Evolutionary conservation across 176 grass and related monocot genomes (phyloP), one percentile per base, ranked within the genome.

Genomic region (Carex scoparia): DNA sequence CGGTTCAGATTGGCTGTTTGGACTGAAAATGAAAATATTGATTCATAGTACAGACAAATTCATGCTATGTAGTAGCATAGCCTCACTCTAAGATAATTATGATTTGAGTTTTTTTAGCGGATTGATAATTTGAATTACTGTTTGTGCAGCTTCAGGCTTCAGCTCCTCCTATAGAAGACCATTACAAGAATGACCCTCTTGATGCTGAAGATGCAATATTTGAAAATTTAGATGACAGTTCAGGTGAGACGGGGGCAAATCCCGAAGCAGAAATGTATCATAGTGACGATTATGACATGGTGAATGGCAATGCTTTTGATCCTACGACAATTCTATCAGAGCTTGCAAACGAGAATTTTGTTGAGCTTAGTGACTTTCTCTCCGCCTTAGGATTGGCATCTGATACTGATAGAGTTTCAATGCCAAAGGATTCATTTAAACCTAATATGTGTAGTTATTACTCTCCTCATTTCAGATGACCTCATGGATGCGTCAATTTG

Each of bases 191-290:
- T 87, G 28, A 40, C 53, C 42, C 32, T 78, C 19, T 7, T 13
- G 69, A 77, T 60, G 82, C 81, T 23, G 46, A 18, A 40, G 90
- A 92, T 68, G 81, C 84, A 59, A 91, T 92, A 86, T 91, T 87
- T 77, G 42, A 79, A 76, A 69, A 81, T 54, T 78, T 84, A 19
- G 79, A 85, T 56, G 84, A 89, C 32, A 7, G 80, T 8, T 10
- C 16, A 37, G 18, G 7, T 67, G 83, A 72, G 14, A 72, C 48
- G 13, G 12, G 73, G 28, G 15, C 33, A 79, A 70, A 82, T 28
- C 4, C 9, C 6, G 46, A 60, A 60, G 32, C 11, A 4, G 65
- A 30, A 58, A 62, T 79, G 56, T 81, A 57, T 69, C 61, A 83
- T 69, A 49, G 44, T 83, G 64, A 83, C 0, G 79, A 81, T 81